A percentile compares a stretch with the other conserved stretches of the same genome.
phyloP scores from a whole-genome alignment of 768 basidiomycete species.

The Tricholoma sp. region DNA sequence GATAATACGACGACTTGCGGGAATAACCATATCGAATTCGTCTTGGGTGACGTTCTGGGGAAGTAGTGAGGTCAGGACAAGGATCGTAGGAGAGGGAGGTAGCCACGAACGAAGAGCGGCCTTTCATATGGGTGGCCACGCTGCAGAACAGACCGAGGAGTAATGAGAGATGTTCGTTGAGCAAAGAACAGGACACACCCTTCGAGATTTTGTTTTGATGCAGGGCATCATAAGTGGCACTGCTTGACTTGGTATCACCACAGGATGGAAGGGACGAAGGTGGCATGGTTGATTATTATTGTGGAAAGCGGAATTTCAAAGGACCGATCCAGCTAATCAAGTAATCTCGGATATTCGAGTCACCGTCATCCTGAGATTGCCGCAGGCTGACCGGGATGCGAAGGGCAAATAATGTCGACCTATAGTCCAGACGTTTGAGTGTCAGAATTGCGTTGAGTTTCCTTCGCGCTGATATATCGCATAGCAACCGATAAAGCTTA shows the following conservation, averaged over 20 bases:
- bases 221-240: not conserved
- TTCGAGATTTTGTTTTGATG: not conserved
- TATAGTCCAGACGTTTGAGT: not conserved
- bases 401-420: not conserved
- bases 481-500: not conserved
- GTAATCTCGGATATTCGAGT: not conserved
- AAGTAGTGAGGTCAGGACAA: not conserved
- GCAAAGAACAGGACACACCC: not conserved
- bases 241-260: not conserved
- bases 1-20: not conserved
- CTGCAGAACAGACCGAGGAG: not conserved
- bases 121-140: not conserved
- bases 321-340: not conserved
- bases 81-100: not conserved
- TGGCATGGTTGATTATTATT: not conserved
- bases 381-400: not conserved
- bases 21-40: not conserved
- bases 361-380: not conserved
- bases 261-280: not conserved
- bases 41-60: not conserved
- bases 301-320: not conserved
- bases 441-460: not conserved
- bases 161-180: not conserved
- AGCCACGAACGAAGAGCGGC: not conserved
- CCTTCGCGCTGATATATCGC: not conserved